These are phyloP conservation scores for Penicillium sp. DNA, from an alignment of 2,329 filamentous ascomycete genomes.

Conservation along the genomic window DNA sequence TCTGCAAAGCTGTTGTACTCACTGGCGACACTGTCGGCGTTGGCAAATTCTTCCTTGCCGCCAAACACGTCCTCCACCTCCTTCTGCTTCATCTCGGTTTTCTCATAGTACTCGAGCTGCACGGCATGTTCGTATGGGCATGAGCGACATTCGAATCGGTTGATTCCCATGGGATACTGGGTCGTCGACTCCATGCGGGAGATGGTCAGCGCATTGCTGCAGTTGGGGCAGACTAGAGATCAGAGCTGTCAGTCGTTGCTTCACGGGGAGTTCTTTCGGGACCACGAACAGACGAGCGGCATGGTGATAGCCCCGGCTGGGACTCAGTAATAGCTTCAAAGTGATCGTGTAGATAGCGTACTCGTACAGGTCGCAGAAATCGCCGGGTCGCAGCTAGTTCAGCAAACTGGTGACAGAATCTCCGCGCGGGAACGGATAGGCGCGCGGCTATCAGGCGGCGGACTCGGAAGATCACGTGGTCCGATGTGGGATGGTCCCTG, in stretches of 20 bases:
- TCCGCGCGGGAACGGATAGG: conserved; percentile 11
- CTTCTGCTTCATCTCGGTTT: conserved; percentile 73
- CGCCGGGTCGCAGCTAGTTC: background rate
- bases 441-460: conserved; percentile 22
- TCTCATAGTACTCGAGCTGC: conserved; percentile 69
- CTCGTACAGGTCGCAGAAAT: background rate
- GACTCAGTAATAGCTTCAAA: background rate
- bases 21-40: conserved; percentile 75
- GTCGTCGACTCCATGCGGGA: conserved; percentile 38
- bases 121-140: conserved; percentile 90
- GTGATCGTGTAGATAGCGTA: background rate
- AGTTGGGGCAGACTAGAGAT: conserved; percentile 46
- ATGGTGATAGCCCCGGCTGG: conserved; percentile 3
- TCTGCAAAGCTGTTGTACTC: conserved; percentile 23
- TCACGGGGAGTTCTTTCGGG: background rate
- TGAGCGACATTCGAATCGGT: conserved; percentile 90
- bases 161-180: conserved; percentile 48
- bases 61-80: conserved; percentile 88
- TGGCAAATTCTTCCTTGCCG: conserved; percentile 81
- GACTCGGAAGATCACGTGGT: conserved; percentile 15
- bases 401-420: background rate
- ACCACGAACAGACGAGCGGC: conserved; percentile 21
- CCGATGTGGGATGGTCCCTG: conserved; percentile 19
- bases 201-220: conserved; percentile 48
- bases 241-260: conserved; percentile 17